phyloP scores from a whole-genome alignment of 345 rosid species.

The Mangifera indica region DNA sequence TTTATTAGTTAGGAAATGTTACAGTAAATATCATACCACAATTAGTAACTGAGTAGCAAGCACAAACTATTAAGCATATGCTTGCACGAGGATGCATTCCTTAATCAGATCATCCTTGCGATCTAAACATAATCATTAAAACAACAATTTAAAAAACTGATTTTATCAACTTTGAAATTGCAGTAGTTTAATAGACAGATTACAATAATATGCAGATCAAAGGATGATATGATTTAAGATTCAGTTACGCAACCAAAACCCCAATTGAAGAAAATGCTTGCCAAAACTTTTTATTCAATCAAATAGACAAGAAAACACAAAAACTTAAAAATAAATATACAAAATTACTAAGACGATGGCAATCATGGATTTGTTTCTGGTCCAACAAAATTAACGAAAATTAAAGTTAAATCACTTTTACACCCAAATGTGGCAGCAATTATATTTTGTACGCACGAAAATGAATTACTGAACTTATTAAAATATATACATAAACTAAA shows the following conservation, averaged over 20 bases:
- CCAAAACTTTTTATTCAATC: no score
- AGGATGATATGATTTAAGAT: not conserved
- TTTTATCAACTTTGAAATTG: no score
- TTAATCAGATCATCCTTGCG: no score
- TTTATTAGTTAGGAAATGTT: no score
- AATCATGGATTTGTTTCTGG: not conserved
- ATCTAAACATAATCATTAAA: no score
- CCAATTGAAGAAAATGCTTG: no score
- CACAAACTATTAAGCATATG: not conserved
- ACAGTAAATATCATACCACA: not conserved
- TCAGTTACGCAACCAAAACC: no score
- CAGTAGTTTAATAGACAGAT: not conserved
- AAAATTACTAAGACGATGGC: not conserved
- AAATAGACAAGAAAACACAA: not conserved
- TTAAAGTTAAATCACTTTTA: no score
- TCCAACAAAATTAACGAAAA: no score
- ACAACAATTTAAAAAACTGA: no score
- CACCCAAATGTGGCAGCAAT: not conserved
- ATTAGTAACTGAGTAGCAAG: not conserved
- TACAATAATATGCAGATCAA: not conserved
- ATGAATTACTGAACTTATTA: not conserved
- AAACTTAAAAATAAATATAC: not conserved
- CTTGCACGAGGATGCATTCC: not conserved
- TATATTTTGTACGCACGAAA: not conserved
- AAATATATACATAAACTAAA: not conserved